These are phyloP conservation scores for Musa balbisiana DNA, from an alignment of 202 grass and related monocot genomes.

Conservation along the genomic window DNA sequence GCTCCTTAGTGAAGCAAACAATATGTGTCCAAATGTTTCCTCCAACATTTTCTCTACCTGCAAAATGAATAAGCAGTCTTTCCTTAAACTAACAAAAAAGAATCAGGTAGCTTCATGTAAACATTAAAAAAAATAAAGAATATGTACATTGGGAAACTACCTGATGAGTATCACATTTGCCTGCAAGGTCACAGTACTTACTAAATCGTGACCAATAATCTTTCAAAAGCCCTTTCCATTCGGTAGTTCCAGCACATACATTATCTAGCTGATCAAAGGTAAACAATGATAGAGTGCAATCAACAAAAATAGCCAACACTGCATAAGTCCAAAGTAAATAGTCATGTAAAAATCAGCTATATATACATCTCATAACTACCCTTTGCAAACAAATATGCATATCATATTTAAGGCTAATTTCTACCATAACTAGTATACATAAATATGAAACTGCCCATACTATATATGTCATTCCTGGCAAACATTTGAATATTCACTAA, in stretches of 20 bases:
- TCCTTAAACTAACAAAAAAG: neutral
- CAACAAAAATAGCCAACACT: neutral
- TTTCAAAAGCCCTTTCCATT: conserved; percentile 86
- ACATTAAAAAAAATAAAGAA: neutral
- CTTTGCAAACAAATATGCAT: no score
- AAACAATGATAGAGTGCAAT: conserved; percentile 16
- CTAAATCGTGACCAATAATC: conserved; percentile 89
- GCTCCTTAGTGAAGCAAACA: conserved; percentile 61
- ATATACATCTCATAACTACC: no score
- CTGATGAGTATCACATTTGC: conserved; percentile 55
- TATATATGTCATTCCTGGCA: no score
- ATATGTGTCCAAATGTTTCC: conserved; percentile 60
- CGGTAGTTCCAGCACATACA: conserved; percentile 81
- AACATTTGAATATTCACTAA: no score
- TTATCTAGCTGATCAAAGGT: conserved; percentile 72
- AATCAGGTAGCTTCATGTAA: neutral
- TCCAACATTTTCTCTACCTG: conserved; percentile 93
- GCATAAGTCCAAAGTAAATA: neutral
- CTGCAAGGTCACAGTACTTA: conserved; percentile 61
- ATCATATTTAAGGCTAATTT: no score
- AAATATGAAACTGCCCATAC: no score
- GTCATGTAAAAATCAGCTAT: no score
- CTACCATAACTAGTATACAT: no score
- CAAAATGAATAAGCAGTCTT: conserved; percentile 10
- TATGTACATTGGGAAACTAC: conserved; percentile 32